Base-by-base conservation (phyloP, 495 filamentous ascomycete genomes). In the Neurospora sp. region DNA sequence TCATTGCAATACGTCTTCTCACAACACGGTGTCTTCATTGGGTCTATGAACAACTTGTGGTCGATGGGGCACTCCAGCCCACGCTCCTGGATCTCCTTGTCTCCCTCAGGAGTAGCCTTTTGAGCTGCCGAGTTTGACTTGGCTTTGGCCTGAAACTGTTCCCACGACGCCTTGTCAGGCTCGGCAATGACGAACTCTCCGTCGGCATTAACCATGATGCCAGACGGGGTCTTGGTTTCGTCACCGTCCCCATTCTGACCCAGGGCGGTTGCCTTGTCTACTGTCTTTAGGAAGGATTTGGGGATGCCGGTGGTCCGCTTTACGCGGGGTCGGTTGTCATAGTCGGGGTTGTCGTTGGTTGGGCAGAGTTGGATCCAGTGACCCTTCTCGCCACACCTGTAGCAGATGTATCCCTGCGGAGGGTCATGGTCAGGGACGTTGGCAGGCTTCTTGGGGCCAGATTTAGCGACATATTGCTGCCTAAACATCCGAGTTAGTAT, bases 341-440 rank as follows among this genome's bases (percentile, higher is more conserved):
- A 98, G 59, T 93, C 93, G 3, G 96, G 95, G 77, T 99, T 95
- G 80, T 97, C 92, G 79, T 99, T 99, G 18, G 96, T 99, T 20
- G 96, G 96, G 75, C 96, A 99, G 12, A 90, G 89, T 83, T 98
- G 93, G 71, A 99, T 99, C 94, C 95, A 98, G 81, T 99, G 96
- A 31, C 96, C 96, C 84, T 98, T 99, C 81, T 98, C 92, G 72
- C 94, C 91, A 82, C 96, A 99, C n/a, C 96, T 92, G 77, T 98
- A 97, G 82, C 96, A 99, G 72, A 97, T 88, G 80, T 99, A 99
- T 40, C 94, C 94, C 35, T 91, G 90, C 6, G 96, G 94, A 18
- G 95, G 94, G 10, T 93, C 92, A 77, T 96, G 93, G 74, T 95
- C 93, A 20, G 96, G 96, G 31, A 93, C 89, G 78, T 93, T 93